Evolutionary conservation across 352 stramenopile genomes (phyloP), one percentile per base, ranked within the genome.

Genomic region (Aphanomyces astaci): DNA sequence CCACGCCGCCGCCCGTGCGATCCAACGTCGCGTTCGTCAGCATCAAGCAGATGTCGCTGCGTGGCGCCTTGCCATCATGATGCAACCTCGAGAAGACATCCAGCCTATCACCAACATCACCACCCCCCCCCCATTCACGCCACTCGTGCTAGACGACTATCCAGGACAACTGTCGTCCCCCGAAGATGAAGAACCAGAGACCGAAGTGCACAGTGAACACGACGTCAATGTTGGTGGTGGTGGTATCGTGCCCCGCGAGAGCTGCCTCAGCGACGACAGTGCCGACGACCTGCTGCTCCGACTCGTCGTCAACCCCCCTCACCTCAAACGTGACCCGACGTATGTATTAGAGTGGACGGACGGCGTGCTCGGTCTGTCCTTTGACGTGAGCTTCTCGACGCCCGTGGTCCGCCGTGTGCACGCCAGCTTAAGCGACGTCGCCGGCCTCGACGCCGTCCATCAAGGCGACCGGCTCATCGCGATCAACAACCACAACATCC

Each of bases 291-390:
- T 64, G 13, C 7, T 53, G 24, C 13, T 0, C n/a, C 17, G 10
- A 17, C 17, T n/a, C 33, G 28, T 66, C 25, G 30, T 17, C 43
- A 39, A 49, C 25, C 7, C 24, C 17, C 27, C 7, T 69, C 81
- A 51, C 80, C 85, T 67, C 82, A 94, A 43, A 43, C 36, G 36
- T 15, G 36, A 43, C 15, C 7, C 36, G 7, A 15, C 36, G 75
- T 95, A 93, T 67, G 80, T 88, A 43, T 89, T 95, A 30, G 81
- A 90, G 19, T 95, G 86, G 86, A 85, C 93, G 60, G 92, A 84
- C 25, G 84, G 86, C 19, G 60, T 95, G 2, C 74, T 95, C 11
- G 86, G 86, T 13, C 71, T 95, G 33, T 95, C 92, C 64, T 95
- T 95, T 39, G 86, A 95, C 70, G 56, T 88, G 27, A 87, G 83